Evolutionary conservation across 163 green algal genomes (phyloP).

Genomic region (Prototheca cutis): DNA sequence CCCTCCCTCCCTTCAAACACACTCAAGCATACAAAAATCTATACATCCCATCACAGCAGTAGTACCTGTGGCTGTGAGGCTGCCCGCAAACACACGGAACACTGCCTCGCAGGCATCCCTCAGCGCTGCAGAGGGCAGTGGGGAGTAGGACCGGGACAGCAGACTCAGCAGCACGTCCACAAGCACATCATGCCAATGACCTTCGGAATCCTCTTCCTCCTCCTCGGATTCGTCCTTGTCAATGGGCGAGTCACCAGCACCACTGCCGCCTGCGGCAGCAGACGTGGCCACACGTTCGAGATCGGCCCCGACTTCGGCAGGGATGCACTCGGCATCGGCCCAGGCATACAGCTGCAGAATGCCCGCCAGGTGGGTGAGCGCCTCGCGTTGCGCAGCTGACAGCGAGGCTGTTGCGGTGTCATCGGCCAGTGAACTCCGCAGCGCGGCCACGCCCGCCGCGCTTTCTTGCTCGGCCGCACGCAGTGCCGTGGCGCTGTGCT

Average conservation of each 20-base stretch:
- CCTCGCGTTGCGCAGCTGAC: too few relatives aligned
- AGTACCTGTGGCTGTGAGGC: conserved; percentile 33
- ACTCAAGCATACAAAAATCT: too few relatives aligned
- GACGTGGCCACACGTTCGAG: too few relatives aligned
- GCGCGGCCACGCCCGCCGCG: too few relatives aligned
- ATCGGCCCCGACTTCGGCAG: conserved; percentile 4
- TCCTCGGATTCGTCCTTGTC: too few relatives aligned
- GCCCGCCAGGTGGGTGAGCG: conserved; percentile 30
- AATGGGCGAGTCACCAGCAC: too few relatives aligned
- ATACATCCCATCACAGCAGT: too few relatives aligned
- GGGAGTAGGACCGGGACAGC: conserved; percentile 33
- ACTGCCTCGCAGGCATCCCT: conserved; percentile 53
- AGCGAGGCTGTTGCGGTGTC: not conserved
- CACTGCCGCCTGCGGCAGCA: too few relatives aligned
- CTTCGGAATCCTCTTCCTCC: conserved; percentile 9
- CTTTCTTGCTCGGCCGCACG: not conserved
- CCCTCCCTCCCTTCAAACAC: too few relatives aligned
- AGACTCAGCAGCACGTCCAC: conserved; percentile 65
- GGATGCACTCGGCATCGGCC: conserved; percentile 6
- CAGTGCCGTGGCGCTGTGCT: not conserved
- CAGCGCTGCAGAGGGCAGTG: conserved; percentile 53
- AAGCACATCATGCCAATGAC: conserved; percentile 56
- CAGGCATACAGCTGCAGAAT: conserved; percentile 45
- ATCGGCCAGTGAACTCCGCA: not conserved
- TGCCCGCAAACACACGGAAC: conserved; percentile 32